Conservation (phyloP, 1,284 basidiomycete genomes). For the Trichosporon ovoides region DNA sequence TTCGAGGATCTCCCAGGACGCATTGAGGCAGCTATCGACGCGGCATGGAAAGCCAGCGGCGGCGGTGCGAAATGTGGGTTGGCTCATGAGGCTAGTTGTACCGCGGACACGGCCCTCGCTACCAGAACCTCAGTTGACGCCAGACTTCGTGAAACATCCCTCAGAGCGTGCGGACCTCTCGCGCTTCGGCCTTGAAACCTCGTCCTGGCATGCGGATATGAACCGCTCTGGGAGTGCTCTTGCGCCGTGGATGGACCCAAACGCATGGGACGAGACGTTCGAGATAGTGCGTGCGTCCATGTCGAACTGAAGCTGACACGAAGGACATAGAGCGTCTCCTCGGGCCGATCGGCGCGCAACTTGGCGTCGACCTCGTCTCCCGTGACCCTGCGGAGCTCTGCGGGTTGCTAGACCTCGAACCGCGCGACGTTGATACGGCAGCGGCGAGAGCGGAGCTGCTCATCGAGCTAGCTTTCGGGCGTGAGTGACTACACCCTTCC, state of each 20-base stretch:
- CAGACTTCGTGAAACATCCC: background rate
- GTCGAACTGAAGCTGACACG: background rate
- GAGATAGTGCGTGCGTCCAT: background rate
- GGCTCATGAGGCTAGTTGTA: too few relatives aligned
- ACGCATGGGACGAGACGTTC: background rate
- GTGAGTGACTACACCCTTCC: background rate
- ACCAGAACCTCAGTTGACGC: background rate
- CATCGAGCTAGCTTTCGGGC: background rate
- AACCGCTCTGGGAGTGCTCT: background rate
- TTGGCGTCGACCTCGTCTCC: background rate
- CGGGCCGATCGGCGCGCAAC: background rate
- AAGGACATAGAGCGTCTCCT: constrained; percentile 3
- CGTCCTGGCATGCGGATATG: background rate
- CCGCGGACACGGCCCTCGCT: too few relatives aligned
- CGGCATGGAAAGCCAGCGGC: background rate
- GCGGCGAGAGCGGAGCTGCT: background rate
- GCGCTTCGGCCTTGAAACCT: background rate
- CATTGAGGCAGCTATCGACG: background rate
- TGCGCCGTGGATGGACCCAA: background rate
- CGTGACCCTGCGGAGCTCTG: background rate
- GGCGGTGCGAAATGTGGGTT: background rate
- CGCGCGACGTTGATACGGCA: background rate
- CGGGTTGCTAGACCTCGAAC: background rate
- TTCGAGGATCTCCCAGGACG: background rate
- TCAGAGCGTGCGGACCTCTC: background rate